These are phyloP conservation scores for Hirsutella thompsonii DNA, from an alignment of 2,329 filamentous ascomycete genomes.

Conservation along the genomic window DNA sequence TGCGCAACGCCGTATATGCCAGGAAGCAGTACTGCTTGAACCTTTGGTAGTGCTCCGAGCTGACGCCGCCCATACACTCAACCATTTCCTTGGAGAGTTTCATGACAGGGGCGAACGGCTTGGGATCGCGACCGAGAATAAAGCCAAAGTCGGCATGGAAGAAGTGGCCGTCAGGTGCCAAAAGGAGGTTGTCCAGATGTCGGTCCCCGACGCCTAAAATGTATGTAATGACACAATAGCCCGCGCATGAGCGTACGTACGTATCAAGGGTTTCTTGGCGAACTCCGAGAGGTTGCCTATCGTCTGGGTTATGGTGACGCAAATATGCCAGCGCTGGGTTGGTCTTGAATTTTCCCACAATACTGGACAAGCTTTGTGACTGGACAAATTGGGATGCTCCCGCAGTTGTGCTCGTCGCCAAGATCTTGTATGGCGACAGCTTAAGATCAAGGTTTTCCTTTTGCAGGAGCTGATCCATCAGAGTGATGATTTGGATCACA, in stretches of 20 bases:
- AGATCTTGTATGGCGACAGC: conserved; percentile 87
- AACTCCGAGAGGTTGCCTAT: conserved; percentile 67
- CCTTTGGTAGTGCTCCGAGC: conserved; percentile 67
- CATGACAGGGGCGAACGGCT: conserved; percentile 93
- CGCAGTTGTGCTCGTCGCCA: conserved; percentile 80
- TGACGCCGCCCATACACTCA: conserved; percentile 86
- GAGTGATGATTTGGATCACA: conserved; percentile 89
- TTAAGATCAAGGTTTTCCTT: conserved; percentile 96
- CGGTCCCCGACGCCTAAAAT: conserved; percentile 92
- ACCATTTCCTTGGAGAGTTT: conserved; percentile 98
- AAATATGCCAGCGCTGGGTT: conserved; percentile 71
- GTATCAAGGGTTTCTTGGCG: conserved; percentile 89
- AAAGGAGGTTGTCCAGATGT: conserved; percentile 87
- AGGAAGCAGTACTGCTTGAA: conserved; percentile 97
- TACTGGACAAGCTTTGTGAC: conserved; percentile 71
- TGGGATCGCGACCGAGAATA: conserved; percentile 91
- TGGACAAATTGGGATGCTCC: conserved; percentile 91
- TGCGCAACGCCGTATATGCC: conserved; percentile 81
- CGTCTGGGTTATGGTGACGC: conserved; percentile 79
- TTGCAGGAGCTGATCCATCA: conserved; percentile 91
- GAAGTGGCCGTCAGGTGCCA: conserved; percentile 84
- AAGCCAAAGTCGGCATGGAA: conserved; percentile 99
- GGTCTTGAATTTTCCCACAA: conserved; percentile 67
- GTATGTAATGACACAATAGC: conserved; percentile 98
- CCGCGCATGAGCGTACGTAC: conserved; percentile 89